Evolutionary conservation across 2,329 filamentous ascomycete species (phyloP), one percentile per base, ranked within the genome.

Genomic region (Fusarium coicis): DNA sequence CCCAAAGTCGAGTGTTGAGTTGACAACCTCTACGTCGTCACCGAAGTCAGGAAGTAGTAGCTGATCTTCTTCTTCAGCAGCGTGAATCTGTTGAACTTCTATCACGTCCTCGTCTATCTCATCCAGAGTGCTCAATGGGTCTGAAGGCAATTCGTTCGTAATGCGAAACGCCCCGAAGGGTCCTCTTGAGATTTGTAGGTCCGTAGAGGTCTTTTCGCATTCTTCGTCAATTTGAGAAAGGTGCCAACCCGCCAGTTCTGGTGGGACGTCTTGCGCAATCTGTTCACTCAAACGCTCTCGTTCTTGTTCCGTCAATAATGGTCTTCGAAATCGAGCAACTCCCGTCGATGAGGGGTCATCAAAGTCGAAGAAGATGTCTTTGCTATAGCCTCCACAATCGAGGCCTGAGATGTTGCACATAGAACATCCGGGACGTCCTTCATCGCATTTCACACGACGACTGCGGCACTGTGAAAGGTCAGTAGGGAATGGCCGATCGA

Each of bases 371-470:
- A 74, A 66, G n/a, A 74, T 61, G 12, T 69, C 68, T 34, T 73
- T 74, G 14, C 10, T 55, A 16, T 74, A 74, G 1, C 72, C 72
- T 1, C 72, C 72, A 5, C 72, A 74, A 11, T 65, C n/a, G 7
- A 73, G 28, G 9, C 58, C 68, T 0, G 47, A 44, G 3, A 70
- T 50, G 6, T 32, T 42, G 5, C 72, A 74, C 64, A 74, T 66
- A 2, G 72, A 70, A 6, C 72, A 74, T 5, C 23, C 44, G 2
- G 72, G 72, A 16, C 61, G 72, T 0, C 39, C 53, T 36, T 74
- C 72, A 15, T 74, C 72, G 9, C 72, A 74, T 30, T 74, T 74
- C 19, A 74, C 60, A 10, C 72, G 72, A 39, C 72, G 72, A 26
- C 57, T 60, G 16, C 72, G 62, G 16, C 72, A 74, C 72, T 74